Evolutionary conservation across 768 basidiomycete genomes (phyloP), one percentile per base, ranked within the genome.

Genomic region (Tricholoma sp.): DNA sequence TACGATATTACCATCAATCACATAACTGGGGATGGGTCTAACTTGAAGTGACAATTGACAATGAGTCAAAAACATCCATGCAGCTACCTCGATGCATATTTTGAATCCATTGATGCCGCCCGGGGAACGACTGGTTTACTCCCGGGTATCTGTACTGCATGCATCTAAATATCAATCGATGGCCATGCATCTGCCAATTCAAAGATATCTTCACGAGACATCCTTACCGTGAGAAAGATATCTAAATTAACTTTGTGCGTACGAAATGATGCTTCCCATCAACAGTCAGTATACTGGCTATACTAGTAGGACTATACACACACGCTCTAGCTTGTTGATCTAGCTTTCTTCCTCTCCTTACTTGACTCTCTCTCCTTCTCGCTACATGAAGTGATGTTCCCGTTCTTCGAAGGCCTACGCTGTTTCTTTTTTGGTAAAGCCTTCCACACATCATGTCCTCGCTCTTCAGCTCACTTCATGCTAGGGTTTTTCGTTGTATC

Each of bases 351-450:
- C 32, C 44, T 42, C 42, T 34, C 55, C 59, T 65, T 61, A 56
- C 54, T 57, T 61, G 57, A 67, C 29, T 52, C 63, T 63, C 63
- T 54, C 60, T 49, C 47, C 15, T n/a, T 49, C 47, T 49, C 15
- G 47, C 6, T 49, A 48, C 28, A 48, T 48, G 47, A 32, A 58
- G 68, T 57, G 57, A 82, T 83, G 79, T 69, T 68, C 59, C 74
- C 69, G 61, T 59, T 73, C 56, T 71, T 88, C 61, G 72, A 78
- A 62, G 66, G 73, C 52, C 71, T 76, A 61, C 84, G 88, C 52
- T 88, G 81, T 69, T 55, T 81, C 57, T 73, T 84, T 56, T 84
- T 88, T 66, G 80, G 88, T 88, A 55, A 50, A 80, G 65, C 34
- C 39, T 20, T 11, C 1, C 12, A 24, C 1, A 24, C 24, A 24